Percentiles rank a stretch among this genome's conserved stretches.
phyloP scores from a whole-genome alignment of 352 stramenopile species.

The Nothophytophthora sp. region DNA sequence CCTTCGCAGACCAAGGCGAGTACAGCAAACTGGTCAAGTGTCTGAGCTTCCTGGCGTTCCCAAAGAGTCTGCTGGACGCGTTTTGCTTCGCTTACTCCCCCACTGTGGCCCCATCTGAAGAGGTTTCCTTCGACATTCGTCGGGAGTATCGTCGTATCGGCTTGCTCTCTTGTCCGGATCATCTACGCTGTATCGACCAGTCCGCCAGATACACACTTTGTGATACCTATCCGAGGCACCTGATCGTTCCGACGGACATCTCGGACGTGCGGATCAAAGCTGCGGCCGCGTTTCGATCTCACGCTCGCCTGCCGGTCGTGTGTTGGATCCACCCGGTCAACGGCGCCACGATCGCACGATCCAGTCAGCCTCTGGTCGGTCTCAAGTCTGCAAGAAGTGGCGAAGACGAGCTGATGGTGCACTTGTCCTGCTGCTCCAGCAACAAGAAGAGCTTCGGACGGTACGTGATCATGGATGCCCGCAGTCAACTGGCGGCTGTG shows the following conservation, averaged over 20 bases:
- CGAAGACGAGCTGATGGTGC: constrained; percentile 82
- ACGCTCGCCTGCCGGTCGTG: constrained; percentile 71
- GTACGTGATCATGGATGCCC: constrained; percentile 86
- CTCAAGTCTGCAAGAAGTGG: constrained; percentile 75
- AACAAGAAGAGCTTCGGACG: constrained; percentile 47
- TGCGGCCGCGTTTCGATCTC: constrained; percentile 71
- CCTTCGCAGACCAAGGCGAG: constrained; percentile 69
- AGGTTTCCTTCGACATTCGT: constrained; percentile 78
- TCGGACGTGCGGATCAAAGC: constrained; percentile 87
- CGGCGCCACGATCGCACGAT: constrained; percentile 79
- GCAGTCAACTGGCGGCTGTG: constrained; percentile 80
- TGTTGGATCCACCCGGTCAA: constrained; percentile 76
- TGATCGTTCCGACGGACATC: constrained; percentile 93
- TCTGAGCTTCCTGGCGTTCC: constrained; percentile 73
- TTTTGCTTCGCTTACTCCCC: constrained; percentile 85
- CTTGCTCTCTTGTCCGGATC: constrained; percentile 60
- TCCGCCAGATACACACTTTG: constrained; percentile 84
- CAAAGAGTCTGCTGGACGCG: constrained; percentile 66
- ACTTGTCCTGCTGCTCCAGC: constrained; percentile 61
- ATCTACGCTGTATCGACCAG: constrained; percentile 80
- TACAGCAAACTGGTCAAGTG: constrained; percentile 83
- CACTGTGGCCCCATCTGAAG: constrained; percentile 68
- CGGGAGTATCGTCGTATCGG: constrained; percentile 82
- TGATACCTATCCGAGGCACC: constrained; percentile 94
- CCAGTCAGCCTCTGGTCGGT: constrained; percentile 78